A percentile compares a stretch with the other conserved stretches of the same genome.
These are phyloP conservation scores for Saxispiralis lemnorum DNA, from an alignment of 495 filamentous ascomycete species.

Conservation along the genomic window DNA sequence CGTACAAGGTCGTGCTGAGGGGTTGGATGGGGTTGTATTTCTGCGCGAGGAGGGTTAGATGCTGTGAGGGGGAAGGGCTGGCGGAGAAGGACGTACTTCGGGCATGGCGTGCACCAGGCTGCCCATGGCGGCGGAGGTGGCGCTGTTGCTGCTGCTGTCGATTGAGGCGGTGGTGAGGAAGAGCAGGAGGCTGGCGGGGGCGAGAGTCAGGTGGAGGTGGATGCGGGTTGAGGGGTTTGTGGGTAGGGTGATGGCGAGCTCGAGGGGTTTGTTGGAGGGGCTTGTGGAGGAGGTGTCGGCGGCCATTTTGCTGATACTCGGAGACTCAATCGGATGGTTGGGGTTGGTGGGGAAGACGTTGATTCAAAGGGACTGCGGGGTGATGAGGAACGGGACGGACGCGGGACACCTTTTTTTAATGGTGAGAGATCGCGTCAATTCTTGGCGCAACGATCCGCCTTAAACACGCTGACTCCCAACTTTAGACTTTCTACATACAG, in stretches of 20 bases:
- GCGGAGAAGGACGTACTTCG: conserved; percentile 39
- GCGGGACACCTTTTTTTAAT: too few species aligned
- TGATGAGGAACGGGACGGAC: too few species aligned
- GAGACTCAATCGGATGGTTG: too few species aligned
- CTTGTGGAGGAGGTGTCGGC: not conserved
- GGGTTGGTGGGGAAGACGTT: too few species aligned
- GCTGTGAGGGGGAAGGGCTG: too few species aligned
- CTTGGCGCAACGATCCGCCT: too few species aligned
- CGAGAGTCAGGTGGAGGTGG: conserved; percentile 57
- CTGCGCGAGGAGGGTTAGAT: conserved; percentile 18
- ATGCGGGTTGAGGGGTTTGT: conserved; percentile 58
- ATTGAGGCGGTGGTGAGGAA: conserved; percentile 58
- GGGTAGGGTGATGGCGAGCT: conserved; percentile 65
- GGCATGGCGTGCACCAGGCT: conserved; percentile 89
- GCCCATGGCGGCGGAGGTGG: conserved; percentile 38
- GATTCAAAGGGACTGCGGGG: too few species aligned
- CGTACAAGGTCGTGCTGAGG: conserved; percentile 64
- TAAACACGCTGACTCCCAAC: too few species aligned
- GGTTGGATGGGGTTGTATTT: conserved; percentile 38
- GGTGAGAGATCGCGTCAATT: too few species aligned
- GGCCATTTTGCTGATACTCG: too few species aligned
- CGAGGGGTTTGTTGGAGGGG: conserved; percentile 28
- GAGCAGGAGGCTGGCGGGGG: conserved; percentile 46
- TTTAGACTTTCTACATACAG: too few species aligned
- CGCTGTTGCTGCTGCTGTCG: conserved; percentile 30